A percentile compares a stretch with the other conserved stretches of the same genome.
These are phyloP conservation scores for Collybia sordida DNA, from an alignment of 768 basidiomycete genomes.

Conservation along the genomic window DNA sequence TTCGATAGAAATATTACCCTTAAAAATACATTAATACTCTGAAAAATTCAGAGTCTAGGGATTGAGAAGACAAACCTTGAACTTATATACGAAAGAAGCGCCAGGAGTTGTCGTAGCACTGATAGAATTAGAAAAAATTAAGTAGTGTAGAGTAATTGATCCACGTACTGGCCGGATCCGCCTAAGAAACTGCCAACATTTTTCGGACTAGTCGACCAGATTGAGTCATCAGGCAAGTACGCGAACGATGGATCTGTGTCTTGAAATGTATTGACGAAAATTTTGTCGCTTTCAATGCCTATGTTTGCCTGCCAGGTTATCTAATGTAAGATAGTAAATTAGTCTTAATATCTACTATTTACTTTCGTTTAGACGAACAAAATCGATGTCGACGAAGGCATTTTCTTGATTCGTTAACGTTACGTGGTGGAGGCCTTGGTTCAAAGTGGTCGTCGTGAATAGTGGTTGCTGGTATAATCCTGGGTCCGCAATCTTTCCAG, in stretches of 20 bases:
- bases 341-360: not conserved
- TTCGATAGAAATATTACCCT: too few species aligned
- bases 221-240: conserved; percentile 25
- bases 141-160: not conserved
- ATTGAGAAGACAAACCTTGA: conserved; percentile 28
- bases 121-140: not conserved
- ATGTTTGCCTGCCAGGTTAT: conserved; percentile 31
- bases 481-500: conserved; percentile 25
- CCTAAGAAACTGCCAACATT: conserved; percentile 38
- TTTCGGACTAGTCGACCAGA: conserved; percentile 33
- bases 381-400: conserved; percentile 45
- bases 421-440: conserved; percentile 34
- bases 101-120: conserved; percentile 32
- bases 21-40: too few species aligned
- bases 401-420: conserved; percentile 29
- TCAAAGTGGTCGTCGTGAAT: conserved; percentile 33
- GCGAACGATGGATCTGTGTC: conserved; percentile 37
- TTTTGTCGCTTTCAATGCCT: conserved; percentile 21
- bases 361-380: conserved; percentile 27
- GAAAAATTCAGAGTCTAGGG: not conserved
- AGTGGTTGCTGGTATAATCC: conserved; percentile 39
- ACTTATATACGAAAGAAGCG: conserved; percentile 34
- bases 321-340: conserved; percentile 15
- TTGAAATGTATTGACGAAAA: conserved; percentile 26
- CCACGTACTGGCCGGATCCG: conserved; percentile 38